phyloP scores from a whole-genome alignment of 2,329 filamentous ascomycete genomes.

The Hypomyces perniciosus region DNA sequence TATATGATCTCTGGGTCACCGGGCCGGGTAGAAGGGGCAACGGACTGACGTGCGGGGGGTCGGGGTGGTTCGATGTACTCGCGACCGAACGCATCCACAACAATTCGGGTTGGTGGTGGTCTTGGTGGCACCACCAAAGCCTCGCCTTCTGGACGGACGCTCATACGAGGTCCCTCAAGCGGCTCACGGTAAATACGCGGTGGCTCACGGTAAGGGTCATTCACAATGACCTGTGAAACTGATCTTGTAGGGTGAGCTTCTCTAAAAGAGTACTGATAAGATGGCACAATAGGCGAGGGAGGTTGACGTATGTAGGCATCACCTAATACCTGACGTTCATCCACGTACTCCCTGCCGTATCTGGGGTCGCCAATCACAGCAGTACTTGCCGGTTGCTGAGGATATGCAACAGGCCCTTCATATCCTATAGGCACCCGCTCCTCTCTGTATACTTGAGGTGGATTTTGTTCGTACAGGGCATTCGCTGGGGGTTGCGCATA shows the following conservation, averaged over 20 bases:
- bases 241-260: constrained; percentile 34
- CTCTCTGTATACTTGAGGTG: constrained; percentile 24
- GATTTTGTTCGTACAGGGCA: constrained; percentile 29
- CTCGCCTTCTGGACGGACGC: constrained; percentile 43
- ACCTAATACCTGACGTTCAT: constrained; percentile 26
- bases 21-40: constrained; percentile 40
- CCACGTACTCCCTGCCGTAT: constrained; percentile 29
- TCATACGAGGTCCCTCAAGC: constrained; percentile 38
- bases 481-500: constrained; percentile 35
- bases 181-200: constrained; percentile 40
- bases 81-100: constrained; percentile 78
- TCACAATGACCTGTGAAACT: constrained; percentile 36
- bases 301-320: constrained; percentile 29
- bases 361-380: constrained; percentile 22
- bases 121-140: constrained; percentile 46
- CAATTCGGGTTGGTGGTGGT: constrained; percentile 57
- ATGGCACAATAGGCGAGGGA: constrained; percentile 31
- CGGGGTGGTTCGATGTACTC: constrained; percentile 60
- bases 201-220: constrained; percentile 36
- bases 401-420: constrained; percentile 18
- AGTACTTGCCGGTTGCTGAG: constrained; percentile 21
- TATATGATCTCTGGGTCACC: constrained; percentile 56
- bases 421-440: constrained; percentile 31
- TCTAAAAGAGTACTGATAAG: constrained; percentile 32
- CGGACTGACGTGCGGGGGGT: constrained; percentile 43